Evolutionary conservation across 2,329 filamentous ascomycete genomes (phyloP), one percentile per base, ranked within the genome.

Genomic region (Neodidymelliopsis sp.): DNA sequence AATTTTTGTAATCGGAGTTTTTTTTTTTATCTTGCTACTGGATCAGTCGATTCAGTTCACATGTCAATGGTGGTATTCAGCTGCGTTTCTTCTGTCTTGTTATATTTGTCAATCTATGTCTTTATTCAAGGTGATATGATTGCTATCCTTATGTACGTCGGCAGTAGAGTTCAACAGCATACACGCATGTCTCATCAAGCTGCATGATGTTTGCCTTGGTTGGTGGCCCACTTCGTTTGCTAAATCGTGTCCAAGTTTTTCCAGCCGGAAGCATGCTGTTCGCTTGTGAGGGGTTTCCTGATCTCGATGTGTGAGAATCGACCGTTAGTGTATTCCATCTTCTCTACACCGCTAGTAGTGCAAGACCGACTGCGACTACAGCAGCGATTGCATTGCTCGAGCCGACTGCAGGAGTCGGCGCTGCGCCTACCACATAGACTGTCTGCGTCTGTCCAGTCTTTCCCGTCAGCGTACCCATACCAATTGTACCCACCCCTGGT

Each of bases 401-500:
- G 4, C 38, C 49, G 7, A 41, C 16, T n/a, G 40, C 43, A 30
- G 39, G 45, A 20, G 66, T 62, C n/a, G 57, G 52, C 27, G 58
- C 62, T 12, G 62, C 67, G 3, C 54, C 62, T 4, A 53, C 55
- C 3, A 56, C 57, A 8, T 53, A 33, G 4, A 66, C 41, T 6
- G 67, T 70, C 52, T 62, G 63, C 25, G 63, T 67, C 22, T 62
- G 36, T 2, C 67, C 68, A 9, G 54, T 47, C 42, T 63, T 39
- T 9, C 65, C 68, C 18, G 64, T 70, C 44, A 72, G 42, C 22
- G 66, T 70, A 6, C 70, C 70, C 66, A 73, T 64, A 1, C 70
- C 71, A 25, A 74, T 64, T 15, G 53, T 47, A 5, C 70, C 70
- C 13, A 48, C 56, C 1, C 66, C 66, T 8, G 70, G 69, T 13